phyloP scores from a whole-genome alignment of 2,329 filamentous ascomycete species.

The Diaporthe longicolla region DNA sequence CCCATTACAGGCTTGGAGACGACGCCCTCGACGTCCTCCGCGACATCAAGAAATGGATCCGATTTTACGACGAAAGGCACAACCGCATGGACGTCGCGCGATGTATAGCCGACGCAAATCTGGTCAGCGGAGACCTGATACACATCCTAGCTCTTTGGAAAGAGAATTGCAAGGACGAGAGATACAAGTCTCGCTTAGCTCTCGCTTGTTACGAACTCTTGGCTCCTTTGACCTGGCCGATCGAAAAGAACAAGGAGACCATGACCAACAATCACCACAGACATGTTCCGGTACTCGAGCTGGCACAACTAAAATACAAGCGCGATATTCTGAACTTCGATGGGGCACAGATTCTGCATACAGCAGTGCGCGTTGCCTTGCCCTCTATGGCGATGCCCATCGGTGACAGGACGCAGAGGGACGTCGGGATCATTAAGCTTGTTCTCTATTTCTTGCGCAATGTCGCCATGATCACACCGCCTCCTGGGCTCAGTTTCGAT shows the following conservation, averaged over 20 bases:
- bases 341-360: constrained; percentile 81
- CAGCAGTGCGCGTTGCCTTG: constrained; percentile 83
- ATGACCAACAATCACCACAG: constrained; percentile 95
- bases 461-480: constrained; percentile 84
- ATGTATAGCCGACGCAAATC: constrained; percentile 90
- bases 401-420: constrained; percentile 81
- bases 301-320: constrained; percentile 92
- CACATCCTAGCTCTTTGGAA: constrained; percentile 90
- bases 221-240: constrained; percentile 93
- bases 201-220: constrained; percentile 91
- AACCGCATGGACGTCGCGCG: constrained; percentile 96
- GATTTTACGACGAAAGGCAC: constrained; percentile 91
- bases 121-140: constrained; percentile 90
- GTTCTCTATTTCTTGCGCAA: constrained; percentile 92
- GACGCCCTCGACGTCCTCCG: constrained; percentile 92
- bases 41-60: constrained; percentile 95
- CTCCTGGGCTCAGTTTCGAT: constrained; percentile 80
- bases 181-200: constrained; percentile 82
- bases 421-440: constrained; percentile 93
- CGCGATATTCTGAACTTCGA: constrained; percentile 88
- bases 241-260: constrained; percentile 82
- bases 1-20: constrained; percentile 86
- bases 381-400: constrained; percentile 87
- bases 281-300: constrained; percentile 89
- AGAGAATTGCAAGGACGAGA: constrained; percentile 79